Evolutionary conservation across 108 stramenopile species (phyloP).

Genomic region (Pseudonitzschia multiseries): DNA sequence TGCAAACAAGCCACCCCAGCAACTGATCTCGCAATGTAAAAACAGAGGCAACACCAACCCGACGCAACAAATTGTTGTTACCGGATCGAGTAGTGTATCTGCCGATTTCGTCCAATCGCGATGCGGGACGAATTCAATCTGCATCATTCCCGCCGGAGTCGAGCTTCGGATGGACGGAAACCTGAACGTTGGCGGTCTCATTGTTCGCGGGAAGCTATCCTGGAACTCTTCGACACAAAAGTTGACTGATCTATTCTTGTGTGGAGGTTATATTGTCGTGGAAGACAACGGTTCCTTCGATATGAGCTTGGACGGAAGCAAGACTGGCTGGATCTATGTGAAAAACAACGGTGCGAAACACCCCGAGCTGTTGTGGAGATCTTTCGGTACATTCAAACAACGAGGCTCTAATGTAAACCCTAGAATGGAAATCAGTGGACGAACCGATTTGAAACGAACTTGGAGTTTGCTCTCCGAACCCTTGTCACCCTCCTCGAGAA

Average conservation of each 20-base stretch:
- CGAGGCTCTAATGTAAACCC: background rate
- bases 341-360: constrained; percentile 45
- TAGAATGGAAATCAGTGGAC: constrained; percentile 34
- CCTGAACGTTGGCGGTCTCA: constrained; percentile 43
- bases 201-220: constrained; percentile 39
- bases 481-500: constrained; percentile 21
- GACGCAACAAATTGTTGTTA: constrained; percentile 2
- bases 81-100: background rate
- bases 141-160: constrained; percentile 43
- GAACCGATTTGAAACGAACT: constrained; percentile 38
- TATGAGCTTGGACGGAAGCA: constrained; percentile 24
- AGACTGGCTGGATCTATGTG: constrained; percentile 51
- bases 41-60: background rate
- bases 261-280: constrained; percentile 57
- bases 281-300: constrained; percentile 31
- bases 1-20: background rate
- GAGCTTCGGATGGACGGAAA: constrained; percentile 35
- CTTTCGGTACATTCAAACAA: constrained; percentile 1
- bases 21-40: constrained; percentile 6
- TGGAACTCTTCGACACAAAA: constrained; percentile 45
- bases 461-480: constrained; percentile 50
- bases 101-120: constrained; percentile 12
- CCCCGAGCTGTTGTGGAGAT: background rate
- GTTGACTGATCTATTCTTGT: constrained; percentile 26
- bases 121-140: constrained; percentile 26